Conservation (phyloP, 345 rosid species). For the Eucalyptus cloeziana region DNA sequence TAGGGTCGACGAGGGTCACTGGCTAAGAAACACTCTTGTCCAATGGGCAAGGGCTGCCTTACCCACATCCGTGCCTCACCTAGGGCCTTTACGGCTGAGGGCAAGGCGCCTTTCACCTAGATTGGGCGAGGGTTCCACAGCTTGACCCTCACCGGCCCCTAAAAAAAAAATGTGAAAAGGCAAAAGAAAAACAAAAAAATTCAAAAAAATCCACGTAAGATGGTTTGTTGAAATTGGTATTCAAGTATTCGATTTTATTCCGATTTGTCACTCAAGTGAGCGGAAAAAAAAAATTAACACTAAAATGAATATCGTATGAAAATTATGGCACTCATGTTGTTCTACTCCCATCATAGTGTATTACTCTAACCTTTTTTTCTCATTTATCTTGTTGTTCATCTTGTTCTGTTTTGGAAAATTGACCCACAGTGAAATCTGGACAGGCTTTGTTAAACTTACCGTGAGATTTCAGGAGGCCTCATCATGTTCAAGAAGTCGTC, state of each 20-base stretch:
- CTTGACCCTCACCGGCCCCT: background rate
- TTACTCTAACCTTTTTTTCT: background rate
- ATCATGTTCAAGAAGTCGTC: conserved; percentile 50
- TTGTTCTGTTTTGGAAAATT: background rate
- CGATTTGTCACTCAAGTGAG: background rate
- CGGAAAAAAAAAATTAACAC: fast-evolving
- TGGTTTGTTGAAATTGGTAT: fast-evolving
- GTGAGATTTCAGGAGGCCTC: background rate
- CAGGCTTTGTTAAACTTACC: background rate
- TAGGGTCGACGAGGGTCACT: fast-evolving
- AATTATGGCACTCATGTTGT: too few relatives aligned
- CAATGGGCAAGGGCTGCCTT: too few relatives aligned
- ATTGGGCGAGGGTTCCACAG: too few relatives aligned
- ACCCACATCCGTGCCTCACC: fast-evolving
- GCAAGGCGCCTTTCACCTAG: fast-evolving
- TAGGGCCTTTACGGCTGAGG: fast-evolving
- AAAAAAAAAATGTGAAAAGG: background rate
- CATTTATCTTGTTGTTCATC: background rate
- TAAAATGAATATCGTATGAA: fast-evolving
- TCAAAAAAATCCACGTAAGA: fast-evolving
- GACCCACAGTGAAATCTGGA: background rate
- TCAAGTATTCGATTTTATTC: fast-evolving
- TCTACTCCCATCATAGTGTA: fast-evolving
- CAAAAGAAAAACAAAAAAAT: too few relatives aligned
- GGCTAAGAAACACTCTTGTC: fast-evolving